Evolutionary conservation across 768 basidiomycete genomes (phyloP), one percentile per base, ranked within the genome.

Genomic region (Tulasnella sp.): DNA sequence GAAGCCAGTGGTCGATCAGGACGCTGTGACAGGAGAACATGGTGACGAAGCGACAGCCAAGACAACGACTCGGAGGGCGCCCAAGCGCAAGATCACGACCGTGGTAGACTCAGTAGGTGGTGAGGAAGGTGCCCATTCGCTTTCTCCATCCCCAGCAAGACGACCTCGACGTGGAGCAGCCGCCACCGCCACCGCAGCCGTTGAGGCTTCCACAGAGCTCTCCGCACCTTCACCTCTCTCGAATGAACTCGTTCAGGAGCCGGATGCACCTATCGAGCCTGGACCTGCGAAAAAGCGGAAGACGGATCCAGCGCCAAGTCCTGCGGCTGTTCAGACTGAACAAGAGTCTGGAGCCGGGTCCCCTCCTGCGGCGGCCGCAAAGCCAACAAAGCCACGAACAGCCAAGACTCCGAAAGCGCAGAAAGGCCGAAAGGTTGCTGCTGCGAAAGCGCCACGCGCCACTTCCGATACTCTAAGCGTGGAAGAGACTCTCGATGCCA

Each of bases 161-260:
- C 58, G 58, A 50, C 58, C 58, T 4, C 44, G 58, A 30, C 45
- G 58, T 5, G 58, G 47, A 17, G 58, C 44, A 21, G 21, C 27
- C 27, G n/a, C 19, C 5, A 23, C 47, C 5, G 47, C 19, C 27
- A 29, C 27, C n/a, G 47, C 47, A 7, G 24, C 55, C 17, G 51
- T 23, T 53, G 34, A 44, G 13, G 24, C 38, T 17, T 27, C 41
- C 10, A 43, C 54, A 24, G 38, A 34, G 38, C 32, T 34, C 23
- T 47, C 47, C 21, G 58, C 58, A 26, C 58, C 58, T n/a, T 59
- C 58, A n/a, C 58, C 58, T 17, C 49, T 59, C 27, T 48, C 58
- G 17, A 2, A 59, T 19, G 58, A 59, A 47, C 9, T 59, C 27
- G 44, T 47, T 21, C 34, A 38, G 13, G 58, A 48, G 58, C 41